Conservation (phyloP, 441 rosid genomes). For the Metrosideros polymorpha region DNA sequence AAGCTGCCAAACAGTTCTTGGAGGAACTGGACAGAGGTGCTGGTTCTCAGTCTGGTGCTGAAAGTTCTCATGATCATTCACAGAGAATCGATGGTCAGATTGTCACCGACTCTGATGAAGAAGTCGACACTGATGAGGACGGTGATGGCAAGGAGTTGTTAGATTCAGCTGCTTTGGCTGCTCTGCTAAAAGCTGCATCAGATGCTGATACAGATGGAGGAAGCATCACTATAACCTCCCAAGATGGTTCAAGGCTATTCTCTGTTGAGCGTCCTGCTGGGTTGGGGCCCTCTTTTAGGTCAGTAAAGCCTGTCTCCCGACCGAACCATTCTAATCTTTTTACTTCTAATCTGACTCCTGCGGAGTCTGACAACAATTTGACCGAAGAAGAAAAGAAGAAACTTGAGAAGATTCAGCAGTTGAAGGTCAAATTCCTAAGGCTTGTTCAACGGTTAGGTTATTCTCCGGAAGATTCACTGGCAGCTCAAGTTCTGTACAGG, state of each 20-base stretch:
- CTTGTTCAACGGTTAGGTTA: slow-evolving; percentile 75
- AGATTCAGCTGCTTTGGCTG: slow-evolving; percentile 87
- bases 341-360: slow-evolving; percentile 28
- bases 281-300: slow-evolving; percentile 62
- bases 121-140: slow-evolving; percentile 47
- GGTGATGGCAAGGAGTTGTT: slow-evolving; percentile 69
- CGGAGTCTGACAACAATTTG: slow-evolving; percentile 47
- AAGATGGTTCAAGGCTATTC: slow-evolving; percentile 85
- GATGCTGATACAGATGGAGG: slow-evolving; percentile 56
- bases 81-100: slow-evolving; percentile 70
- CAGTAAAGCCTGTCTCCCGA: slow-evolving; percentile 56
- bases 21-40: slow-evolving; percentile 63
- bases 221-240: slow-evolving; percentile 53
- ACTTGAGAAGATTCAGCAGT: slow-evolving; percentile 62
- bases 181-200: slow-evolving; percentile 87
- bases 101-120: slow-evolving; percentile 74
- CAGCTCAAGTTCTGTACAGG: slow-evolving; percentile 78
- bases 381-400: slow-evolving; percentile 77
- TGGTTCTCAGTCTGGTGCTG: slow-evolving; percentile 45
- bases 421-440: slow-evolving; percentile 79
- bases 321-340: slow-evolving; percentile 47
- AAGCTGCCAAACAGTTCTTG: slow-evolving; percentile 70
- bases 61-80: slow-evolving; percentile 37
- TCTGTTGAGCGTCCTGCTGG: slow-evolving; percentile 95
- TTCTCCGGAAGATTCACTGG: slow-evolving; percentile 72